A percentile compares a stretch with the other conserved stretches of the same genome.
phyloP scores from a whole-genome alignment of 2,329 filamentous ascomycete genomes.

The Leptographium galeiforme region DNA sequence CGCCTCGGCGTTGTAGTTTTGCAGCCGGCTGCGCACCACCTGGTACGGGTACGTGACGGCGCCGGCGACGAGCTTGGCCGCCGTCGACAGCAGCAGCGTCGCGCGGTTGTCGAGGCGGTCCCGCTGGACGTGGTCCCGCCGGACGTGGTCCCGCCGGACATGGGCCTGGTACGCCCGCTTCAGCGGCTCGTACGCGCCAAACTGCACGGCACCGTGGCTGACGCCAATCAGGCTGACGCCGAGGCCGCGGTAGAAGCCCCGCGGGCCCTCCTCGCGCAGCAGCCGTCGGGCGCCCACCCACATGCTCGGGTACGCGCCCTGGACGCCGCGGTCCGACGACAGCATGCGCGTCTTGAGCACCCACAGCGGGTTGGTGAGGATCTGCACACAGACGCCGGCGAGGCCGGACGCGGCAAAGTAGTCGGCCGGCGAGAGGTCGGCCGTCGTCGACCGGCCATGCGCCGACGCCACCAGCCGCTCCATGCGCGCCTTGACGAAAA shows the following conservation, averaged over 20 bases:
- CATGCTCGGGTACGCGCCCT: slow-evolving; percentile 73
- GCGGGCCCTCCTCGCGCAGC: slow-evolving; percentile 54
- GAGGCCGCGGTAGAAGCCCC: slow-evolving; percentile 80
- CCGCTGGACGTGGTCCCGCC: neutral
- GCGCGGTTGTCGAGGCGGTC: slow-evolving; percentile 31
- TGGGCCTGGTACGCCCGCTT: slow-evolving; percentile 37
- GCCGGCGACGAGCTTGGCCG: slow-evolving; percentile 80
- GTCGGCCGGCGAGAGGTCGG: slow-evolving; percentile 45
- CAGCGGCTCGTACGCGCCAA: slow-evolving; percentile 77
- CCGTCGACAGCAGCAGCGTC: slow-evolving; percentile 66
- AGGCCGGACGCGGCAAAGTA: slow-evolving; percentile 69
- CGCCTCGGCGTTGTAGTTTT: slow-evolving; percentile 72
- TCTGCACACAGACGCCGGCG: slow-evolving; percentile 59
- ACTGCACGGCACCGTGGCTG: slow-evolving; percentile 86
- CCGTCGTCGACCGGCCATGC: slow-evolving; percentile 13
- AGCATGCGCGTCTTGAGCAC: slow-evolving; percentile 97
- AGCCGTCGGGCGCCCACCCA: slow-evolving; percentile 55
- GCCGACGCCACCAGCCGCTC: slow-evolving; percentile 31
- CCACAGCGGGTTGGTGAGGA: slow-evolving; percentile 92
- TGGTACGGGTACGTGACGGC: slow-evolving; percentile 89
- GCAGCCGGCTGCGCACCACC: slow-evolving; percentile 74
- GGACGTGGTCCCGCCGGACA: neutral
- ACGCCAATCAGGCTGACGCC: slow-evolving; percentile 75
- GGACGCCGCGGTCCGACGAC: slow-evolving; percentile 59
- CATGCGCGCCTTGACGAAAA: slow-evolving; percentile 55